Evolutionary conservation across 2,329 filamentous ascomycete species (phyloP), one percentile per base, ranked within the genome.

Genomic region (Neopestalotiopsis rosae): DNA sequence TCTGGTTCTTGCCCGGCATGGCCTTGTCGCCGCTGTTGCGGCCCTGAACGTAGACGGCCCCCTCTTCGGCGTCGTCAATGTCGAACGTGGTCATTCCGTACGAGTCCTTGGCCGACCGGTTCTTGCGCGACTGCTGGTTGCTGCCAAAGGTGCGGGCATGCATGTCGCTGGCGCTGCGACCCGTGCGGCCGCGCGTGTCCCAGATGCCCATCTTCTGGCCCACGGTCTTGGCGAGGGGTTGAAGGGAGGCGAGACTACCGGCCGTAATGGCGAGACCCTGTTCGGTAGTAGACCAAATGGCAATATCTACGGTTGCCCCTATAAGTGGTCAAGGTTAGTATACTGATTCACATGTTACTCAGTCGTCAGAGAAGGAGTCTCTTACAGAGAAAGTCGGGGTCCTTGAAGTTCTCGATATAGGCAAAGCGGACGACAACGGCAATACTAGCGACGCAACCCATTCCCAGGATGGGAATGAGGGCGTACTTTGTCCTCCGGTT

Each of bases 241-340:
- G 81, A 5, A 87, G 77, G 0, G 84, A 86, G 5, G 84, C 82
- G 6, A 85, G 79, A 30, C 81, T 81, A n/a, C 82, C 83, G 7
- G 85, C 85, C 6, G 81, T 81, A 71, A 87, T 82, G 62, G 84
- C 83, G 1, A 87, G 78, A 13, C 82, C 83, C 45, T 82, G 78
- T 67, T 87, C 86, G 6, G 82, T 76, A 0, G 81, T 83, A 1
- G 84, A 85, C 83, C 84, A 87, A 71, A 86, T 83, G 17, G 84
- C 83, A 64, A 85, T 82, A 69, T 82, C 80, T 62, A 79, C 66
- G 0, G 82, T 85, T 40, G 80, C 79, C 74, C 74, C 81, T 79
- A 28, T 28, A 59, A 61, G 45, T 7, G 56, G 40, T 7, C 2
- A 24, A 7, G 13, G 62, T 69, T 62, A 66, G 67, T 61, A 7